Evolutionary conservation across 2,329 filamentous ascomycete genomes (phyloP).

Genomic region (Trichoderma sp.): DNA sequence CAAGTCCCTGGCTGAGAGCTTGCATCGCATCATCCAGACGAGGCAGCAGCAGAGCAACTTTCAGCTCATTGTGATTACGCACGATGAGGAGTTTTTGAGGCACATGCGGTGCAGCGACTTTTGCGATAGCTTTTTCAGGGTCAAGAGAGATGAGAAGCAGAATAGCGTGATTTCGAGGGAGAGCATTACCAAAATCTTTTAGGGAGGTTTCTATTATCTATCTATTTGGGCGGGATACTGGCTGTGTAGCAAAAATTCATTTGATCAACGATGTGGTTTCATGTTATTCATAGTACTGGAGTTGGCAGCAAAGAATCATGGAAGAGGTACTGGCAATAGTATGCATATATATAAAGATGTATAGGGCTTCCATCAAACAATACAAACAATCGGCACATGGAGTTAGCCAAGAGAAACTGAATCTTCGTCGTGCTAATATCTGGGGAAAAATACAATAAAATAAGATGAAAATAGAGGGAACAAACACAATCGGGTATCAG

Average conservation of each 20-base stretch:
- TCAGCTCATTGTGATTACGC: constrained; percentile 97
- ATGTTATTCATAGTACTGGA: neutral
- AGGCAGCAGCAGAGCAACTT: constrained; percentile 89
- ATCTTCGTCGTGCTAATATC: neutral
- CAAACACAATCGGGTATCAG: constrained; percentile 35
- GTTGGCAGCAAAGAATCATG: neutral
- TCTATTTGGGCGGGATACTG: neutral
- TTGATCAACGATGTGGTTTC: neutral
- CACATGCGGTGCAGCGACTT: constrained; percentile 95
- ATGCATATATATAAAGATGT: neutral
- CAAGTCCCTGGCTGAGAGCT: constrained; percentile 75
- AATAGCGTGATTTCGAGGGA: constrained; percentile 81
- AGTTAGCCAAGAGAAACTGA: neutral
- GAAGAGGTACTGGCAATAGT: neutral
- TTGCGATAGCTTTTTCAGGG: constrained; percentile 85
- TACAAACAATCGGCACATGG: neutral
- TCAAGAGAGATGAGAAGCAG: constrained; percentile 78
- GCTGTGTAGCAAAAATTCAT: neutral
- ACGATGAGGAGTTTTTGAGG: constrained; percentile 93
- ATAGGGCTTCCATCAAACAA: neutral
- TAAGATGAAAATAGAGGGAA: neutral
- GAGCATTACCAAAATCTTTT: constrained; percentile 53
- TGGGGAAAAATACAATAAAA: neutral
- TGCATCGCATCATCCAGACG: constrained; percentile 83
- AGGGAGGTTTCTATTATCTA: neutral